Evolutionary conservation across 257 asterid species (phyloP).

Genomic region (Perilla frutescens): DNA sequence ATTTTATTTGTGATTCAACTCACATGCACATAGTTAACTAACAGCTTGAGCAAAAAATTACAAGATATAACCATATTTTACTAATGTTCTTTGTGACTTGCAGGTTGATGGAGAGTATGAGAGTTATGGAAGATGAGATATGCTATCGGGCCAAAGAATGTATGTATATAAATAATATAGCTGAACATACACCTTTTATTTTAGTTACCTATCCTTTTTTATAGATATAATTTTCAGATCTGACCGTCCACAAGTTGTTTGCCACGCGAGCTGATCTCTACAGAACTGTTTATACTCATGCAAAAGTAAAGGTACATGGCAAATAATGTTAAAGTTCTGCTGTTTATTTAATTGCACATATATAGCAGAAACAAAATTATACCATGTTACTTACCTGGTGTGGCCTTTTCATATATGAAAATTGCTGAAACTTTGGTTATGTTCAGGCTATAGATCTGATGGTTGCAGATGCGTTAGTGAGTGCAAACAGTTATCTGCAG

Average conservation of each 20-base stretch:
- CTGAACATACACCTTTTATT: slow-evolving; percentile 2
- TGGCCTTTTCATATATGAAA: neutral
- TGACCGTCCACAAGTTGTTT: slow-evolving; percentile 85
- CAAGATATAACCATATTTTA: slow-evolving; percentile 1
- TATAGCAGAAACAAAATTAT: slow-evolving; percentile 6
- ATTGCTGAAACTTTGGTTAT: slow-evolving; percentile 17
- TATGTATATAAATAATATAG: slow-evolving; percentile 39
- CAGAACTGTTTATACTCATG: slow-evolving; percentile 90
- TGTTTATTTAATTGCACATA: neutral
- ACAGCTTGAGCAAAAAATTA: slow-evolving; percentile 6
- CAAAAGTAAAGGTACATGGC: slow-evolving; percentile 83
- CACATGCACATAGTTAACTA: slow-evolving; percentile 10
- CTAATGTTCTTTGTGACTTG: slow-evolving; percentile 27
- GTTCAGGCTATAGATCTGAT: slow-evolving; percentile 87
- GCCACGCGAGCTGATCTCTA: slow-evolving; percentile 89
- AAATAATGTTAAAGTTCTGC: slow-evolving; percentile 10
- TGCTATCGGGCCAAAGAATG: slow-evolving; percentile 93
- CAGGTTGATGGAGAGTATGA: slow-evolving; percentile 92
- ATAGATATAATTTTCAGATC: slow-evolving; percentile 60
- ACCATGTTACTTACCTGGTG: neutral
- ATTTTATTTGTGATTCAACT: slow-evolving; percentile 27
- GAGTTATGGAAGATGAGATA: slow-evolving; percentile 92
- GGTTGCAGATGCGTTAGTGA: slow-evolving; percentile 88
- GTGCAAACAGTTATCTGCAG: slow-evolving; percentile 71
- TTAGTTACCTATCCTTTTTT: slow-evolving; percentile 32